These are phyloP conservation scores for Dendrobium catenatum DNA, from an alignment of 106 monocot species.

Conservation along the genomic window DNA sequence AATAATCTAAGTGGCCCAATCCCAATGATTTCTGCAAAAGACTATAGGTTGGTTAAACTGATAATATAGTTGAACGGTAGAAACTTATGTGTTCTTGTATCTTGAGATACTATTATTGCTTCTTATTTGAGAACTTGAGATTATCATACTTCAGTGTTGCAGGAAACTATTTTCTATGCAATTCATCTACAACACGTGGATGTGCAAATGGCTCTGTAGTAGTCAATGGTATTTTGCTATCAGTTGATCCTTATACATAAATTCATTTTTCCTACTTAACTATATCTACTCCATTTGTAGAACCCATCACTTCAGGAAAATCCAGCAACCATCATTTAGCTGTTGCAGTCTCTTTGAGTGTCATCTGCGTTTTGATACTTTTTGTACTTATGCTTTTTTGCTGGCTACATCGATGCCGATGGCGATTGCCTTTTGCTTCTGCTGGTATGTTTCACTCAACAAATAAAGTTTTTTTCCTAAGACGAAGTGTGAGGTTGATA, in stretches of 20 bases:
- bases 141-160: constrained; percentile 48
- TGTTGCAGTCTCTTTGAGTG: constrained; percentile 20
- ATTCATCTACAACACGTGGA: constrained; percentile 50
- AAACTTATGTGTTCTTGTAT: background rate
- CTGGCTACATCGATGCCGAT: constrained; percentile 15
- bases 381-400: constrained; percentile 8
- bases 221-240: constrained; percentile 41
- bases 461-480: background rate
- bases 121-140: background rate
- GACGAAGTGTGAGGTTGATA: background rate
- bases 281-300: constrained; percentile 27
- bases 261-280: background rate
- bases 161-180: constrained; percentile 88
- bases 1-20: constrained; percentile 87
- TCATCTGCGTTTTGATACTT: constrained; percentile 9
- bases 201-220: constrained; percentile 40
- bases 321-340: constrained; percentile 18
- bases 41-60: constrained; percentile 52
- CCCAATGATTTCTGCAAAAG: constrained; percentile 77
- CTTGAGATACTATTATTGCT: background rate
- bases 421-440: constrained; percentile 11
- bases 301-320: constrained; percentile 24
- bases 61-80: background rate
- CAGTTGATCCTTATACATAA: background rate
- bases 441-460: constrained; percentile 7